These are phyloP conservation scores for Leonotis leonurus DNA, from an alignment of 257 asterid genomes.

Conservation along the genomic window DNA sequence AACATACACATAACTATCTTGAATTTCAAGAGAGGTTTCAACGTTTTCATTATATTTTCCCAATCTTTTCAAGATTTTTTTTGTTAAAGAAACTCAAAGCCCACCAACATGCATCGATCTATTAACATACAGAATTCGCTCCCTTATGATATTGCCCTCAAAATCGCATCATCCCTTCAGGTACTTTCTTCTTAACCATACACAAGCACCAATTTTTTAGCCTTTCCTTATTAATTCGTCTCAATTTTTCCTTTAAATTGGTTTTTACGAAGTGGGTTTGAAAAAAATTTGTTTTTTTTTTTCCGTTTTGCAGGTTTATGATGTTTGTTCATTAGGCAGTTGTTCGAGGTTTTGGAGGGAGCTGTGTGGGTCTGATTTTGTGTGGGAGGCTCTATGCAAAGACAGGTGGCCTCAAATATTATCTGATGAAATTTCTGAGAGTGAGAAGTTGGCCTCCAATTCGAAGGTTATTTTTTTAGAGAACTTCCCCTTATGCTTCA, in stretches of 20 bases:
- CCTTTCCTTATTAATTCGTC: not conserved
- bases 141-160: conserved; percentile 64
- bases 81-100: not conserved
- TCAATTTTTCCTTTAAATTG: not conserved
- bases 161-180: conserved; percentile 68
- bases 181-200: conserved; percentile 19
- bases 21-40: not conserved
- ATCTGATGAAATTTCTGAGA: conserved; percentile 15
- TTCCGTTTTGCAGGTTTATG: conserved; percentile 42
- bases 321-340: conserved; percentile 78
- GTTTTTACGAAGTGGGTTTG: conserved; percentile 20
- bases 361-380: conserved; percentile 63
- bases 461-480: conserved; percentile 26
- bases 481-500: not conserved
- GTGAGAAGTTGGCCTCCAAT: conserved; percentile 14
- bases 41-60: not conserved
- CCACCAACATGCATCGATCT: conserved; percentile 15
- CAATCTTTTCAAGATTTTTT: not conserved
- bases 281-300: conserved; percentile 14
- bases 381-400: conserved; percentile 65
- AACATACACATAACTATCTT: not conserved
- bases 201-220: not conserved
- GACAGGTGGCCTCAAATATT: conserved; percentile 57
- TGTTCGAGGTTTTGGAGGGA: conserved; percentile 85
- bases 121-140: conserved; percentile 37